phyloP scores from a whole-genome alignment of 2,329 filamentous ascomycete species.

The Zymoseptoria passerinii region DNA sequence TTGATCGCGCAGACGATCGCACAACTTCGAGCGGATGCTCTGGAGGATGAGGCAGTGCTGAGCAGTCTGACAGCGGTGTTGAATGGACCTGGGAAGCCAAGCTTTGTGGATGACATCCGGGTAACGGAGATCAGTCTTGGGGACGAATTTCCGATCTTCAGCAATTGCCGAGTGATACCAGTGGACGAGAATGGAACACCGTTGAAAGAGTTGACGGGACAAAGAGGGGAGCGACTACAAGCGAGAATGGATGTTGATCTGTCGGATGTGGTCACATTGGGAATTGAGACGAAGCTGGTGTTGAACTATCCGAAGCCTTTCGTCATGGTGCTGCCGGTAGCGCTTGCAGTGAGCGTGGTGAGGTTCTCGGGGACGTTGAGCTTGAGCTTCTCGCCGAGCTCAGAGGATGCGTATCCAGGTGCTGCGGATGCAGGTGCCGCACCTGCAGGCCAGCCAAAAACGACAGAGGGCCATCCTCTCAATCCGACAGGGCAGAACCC shows the following conservation, averaged over 20 bases:
- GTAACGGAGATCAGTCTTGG: constrained; percentile 90
- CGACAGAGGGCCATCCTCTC: constrained; percentile 27
- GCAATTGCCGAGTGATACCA: constrained; percentile 92
- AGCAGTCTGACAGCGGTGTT: constrained; percentile 74
- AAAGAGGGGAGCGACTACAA: constrained; percentile 66
- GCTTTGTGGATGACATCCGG: constrained; percentile 86
- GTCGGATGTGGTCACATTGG: constrained; percentile 90
- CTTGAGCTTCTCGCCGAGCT: constrained; percentile 78
- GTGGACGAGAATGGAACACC: constrained; percentile 69
- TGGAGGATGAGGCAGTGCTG: constrained; percentile 83
- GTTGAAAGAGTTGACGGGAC: constrained; percentile 34
- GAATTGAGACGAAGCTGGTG: constrained; percentile 85
- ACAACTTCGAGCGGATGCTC: constrained; percentile 85
- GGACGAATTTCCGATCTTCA: constrained; percentile 97
- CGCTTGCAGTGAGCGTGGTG: constrained; percentile 82
- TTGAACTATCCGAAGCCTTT: constrained; percentile 90
- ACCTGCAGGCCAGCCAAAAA: constrained; percentile 17
- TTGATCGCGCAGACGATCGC: constrained; percentile 93
- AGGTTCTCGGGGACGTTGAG: constrained; percentile 91
- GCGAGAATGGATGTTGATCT: constrained; percentile 95
- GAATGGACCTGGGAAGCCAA: constrained; percentile 75
- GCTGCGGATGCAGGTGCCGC: constrained; percentile 20
- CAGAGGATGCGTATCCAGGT: constrained; percentile 29
- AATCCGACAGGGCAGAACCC: constrained; percentile 37
- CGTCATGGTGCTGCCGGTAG: constrained; percentile 83